Percentiles rank a stretch among this genome's conserved stretches.
These are phyloP conservation scores for Alternaria triticimaculans DNA, from an alignment of 2,329 filamentous ascomycete species.

Conservation along the genomic window DNA sequence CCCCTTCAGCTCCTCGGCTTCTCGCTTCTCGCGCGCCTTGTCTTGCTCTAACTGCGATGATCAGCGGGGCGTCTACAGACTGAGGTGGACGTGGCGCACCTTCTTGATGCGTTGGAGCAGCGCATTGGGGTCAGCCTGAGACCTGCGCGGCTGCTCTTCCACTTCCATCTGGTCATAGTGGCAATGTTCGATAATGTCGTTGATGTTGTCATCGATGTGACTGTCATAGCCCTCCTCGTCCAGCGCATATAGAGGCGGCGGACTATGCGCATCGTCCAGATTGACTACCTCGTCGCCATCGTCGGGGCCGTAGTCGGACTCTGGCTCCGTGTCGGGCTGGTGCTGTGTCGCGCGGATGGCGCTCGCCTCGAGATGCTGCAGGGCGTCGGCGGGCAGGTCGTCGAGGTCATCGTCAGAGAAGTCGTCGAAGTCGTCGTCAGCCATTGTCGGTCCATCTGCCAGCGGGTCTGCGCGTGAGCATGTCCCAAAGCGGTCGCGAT, in stretches of 20 bases:
- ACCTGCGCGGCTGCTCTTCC: conserved; percentile 29
- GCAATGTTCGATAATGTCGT: neutral
- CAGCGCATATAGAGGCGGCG: neutral
- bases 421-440: conserved; percentile 56
- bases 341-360: conserved; percentile 51
- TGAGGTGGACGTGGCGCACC: conserved; percentile 23
- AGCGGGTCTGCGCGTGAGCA: neutral
- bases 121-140: conserved; percentile 36
- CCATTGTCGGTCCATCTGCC: conserved; percentile 31
- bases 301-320: conserved; percentile 54
- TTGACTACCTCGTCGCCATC: conserved; percentile 54
- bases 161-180: conserved; percentile 23
- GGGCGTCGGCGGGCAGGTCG: conserved; percentile 53
- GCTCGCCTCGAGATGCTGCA: conserved; percentile 54
- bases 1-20: conserved; percentile 37
- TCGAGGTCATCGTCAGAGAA: conserved; percentile 55
- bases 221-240: neutral
- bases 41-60: conserved; percentile 52
- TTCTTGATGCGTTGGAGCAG: conserved; percentile 54
- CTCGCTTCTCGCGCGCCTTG: conserved; percentile 36
- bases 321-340: conserved; percentile 11
- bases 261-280: conserved; percentile 46
- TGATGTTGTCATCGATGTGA: neutral
- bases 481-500: conserved; percentile 10
- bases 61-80: conserved; percentile 21